phyloP scores from a whole-genome alignment of 2,329 filamentous ascomycete genomes.

The Phialophora verrucosa region DNA sequence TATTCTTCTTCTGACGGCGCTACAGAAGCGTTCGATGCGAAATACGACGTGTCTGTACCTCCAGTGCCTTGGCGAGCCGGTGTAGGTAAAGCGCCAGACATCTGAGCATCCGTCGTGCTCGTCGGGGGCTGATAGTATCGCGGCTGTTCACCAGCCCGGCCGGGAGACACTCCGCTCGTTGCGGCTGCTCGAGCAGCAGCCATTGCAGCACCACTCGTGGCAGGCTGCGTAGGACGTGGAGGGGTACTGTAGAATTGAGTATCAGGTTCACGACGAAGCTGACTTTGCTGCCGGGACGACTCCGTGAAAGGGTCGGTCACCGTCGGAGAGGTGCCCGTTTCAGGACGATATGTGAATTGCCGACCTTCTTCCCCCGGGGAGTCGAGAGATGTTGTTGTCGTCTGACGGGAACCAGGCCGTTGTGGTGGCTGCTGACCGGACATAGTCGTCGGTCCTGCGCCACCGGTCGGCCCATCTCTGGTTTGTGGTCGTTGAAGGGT shows the following conservation, averaged over 20 bases:
- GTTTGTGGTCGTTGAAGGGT: conserved; percentile 53
- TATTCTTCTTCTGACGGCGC: conserved; percentile 73
- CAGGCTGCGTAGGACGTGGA: conserved; percentile 43
- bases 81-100: conserved; percentile 25
- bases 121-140: conserved; percentile 23
- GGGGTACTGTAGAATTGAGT: conserved; percentile 42
- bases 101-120: conserved; percentile 21
- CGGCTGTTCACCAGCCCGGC: conserved; percentile 25
- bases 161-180: conserved; percentile 20
- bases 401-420: conserved; percentile 36
- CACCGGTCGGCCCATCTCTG: conserved; percentile 52
- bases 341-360: conserved; percentile 57
- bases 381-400: conserved; percentile 38
- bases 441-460: conserved; percentile 44
- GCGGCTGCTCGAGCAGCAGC: conserved; percentile 39
- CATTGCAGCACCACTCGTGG: conserved; percentile 41
- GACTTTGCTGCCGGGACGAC: conserved; percentile 40
- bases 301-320: conserved; percentile 69
- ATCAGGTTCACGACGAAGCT: conserved; percentile 48
- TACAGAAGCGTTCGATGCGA: conserved; percentile 55
- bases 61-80: conserved; percentile 32
- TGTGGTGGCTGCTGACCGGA: conserved; percentile 42
- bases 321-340: conserved; percentile 58
- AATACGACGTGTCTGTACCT: conserved; percentile 45
- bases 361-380: conserved; percentile 49